Evolutionary conservation across 495 filamentous ascomycete species (phyloP), one percentile per base, ranked within the genome.

Genomic region (Apiosordaria backusii): DNA sequence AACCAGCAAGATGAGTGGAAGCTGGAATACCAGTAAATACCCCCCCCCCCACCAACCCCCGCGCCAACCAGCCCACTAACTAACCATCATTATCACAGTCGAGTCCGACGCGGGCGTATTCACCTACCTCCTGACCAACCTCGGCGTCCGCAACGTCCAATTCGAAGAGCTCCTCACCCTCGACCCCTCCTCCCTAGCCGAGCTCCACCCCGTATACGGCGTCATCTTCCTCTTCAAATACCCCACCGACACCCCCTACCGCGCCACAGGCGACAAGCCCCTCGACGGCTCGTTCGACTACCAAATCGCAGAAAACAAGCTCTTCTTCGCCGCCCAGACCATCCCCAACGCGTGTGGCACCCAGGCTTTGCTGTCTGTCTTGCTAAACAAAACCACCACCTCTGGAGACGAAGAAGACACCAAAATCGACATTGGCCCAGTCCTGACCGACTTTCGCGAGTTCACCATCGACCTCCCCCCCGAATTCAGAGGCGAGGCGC

Each of bases 171-270:
- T 99, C 66, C 87, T 97, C 50, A 88, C 91, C 1, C 85, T 99
- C 62, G 96, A 98, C 76, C 82, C 92, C 13, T 87, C 91, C 63
- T 86, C 83, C 59, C 89, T 99, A 60, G 87, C 86, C 16, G 85
- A 90, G 65, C 82, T 93, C 35, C 89, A 90, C 68, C 90, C 92
- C 53, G 86, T 97, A 68, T 97, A 98, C 81, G 95, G 95, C 76
- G 93, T 98, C 68, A 97, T 99, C 76, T 98, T 99, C 81, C 92
- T 99, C 76, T 99, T 99, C 88, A 98, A 97, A 82, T 99, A 91
- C 81, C 92, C 89, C 23, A 91, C 89, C 54, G 90, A 91, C 76
- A 82, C 87, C 64, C 86, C 85, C 62, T 85, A 85, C 70, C 82
- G 83, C 55, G 74, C 79, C 52, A 3, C 24, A 1, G 77, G 81